A percentile compares a stretch with the other conserved stretches of the same genome.
These are phyloP conservation scores for Thelonectria rubi DNA, from an alignment of 2,329 filamentous ascomycete species.

Conservation along the genomic window DNA sequence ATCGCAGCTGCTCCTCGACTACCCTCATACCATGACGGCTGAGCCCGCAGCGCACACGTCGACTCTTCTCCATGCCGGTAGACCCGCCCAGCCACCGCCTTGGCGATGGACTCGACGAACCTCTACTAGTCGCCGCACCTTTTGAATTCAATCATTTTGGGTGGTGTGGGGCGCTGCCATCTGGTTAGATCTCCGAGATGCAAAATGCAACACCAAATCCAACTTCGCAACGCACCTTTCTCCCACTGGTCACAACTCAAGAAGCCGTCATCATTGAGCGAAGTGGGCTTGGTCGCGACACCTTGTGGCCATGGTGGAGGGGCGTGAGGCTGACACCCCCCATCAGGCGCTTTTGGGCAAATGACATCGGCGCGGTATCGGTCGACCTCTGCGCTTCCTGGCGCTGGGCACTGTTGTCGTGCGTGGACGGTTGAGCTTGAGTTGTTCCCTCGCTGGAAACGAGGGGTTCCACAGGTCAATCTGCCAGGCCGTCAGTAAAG, in stretches of 20 bases:
- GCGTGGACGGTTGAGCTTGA: slow-evolving; percentile 66
- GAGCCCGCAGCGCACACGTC: slow-evolving; percentile 35
- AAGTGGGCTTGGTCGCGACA: slow-evolving; percentile 72
- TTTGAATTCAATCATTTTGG: slow-evolving; percentile 39
- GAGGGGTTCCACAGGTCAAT: slow-evolving; percentile 94
- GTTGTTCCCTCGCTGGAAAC: slow-evolving; percentile 83
- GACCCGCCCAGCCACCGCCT: slow-evolving; percentile 32
- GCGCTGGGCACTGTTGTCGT: slow-evolving; percentile 53
- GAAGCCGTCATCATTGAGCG: slow-evolving; percentile 72
- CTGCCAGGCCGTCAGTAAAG: slow-evolving; percentile 49
- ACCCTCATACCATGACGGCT: slow-evolving; percentile 22
- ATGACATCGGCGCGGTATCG: slow-evolving; percentile 57
- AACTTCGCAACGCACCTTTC: slow-evolving; percentile 40
- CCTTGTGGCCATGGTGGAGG: slow-evolving; percentile 57
- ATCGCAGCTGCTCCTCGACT: slow-evolving; percentile 34
- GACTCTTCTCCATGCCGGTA: slow-evolving; percentile 40
- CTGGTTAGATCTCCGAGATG: slow-evolving; percentile 33
- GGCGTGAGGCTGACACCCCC: slow-evolving; percentile 57
- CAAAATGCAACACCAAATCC: not conserved
- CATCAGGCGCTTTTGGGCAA: slow-evolving; percentile 58
- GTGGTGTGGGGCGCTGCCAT: slow-evolving; percentile 38
- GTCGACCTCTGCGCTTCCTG: slow-evolving; percentile 52
- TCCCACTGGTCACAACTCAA: slow-evolving; percentile 56
- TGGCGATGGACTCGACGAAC: slow-evolving; percentile 33
- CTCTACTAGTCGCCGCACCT: slow-evolving; percentile 38